Base-by-base conservation (phyloP, 805 yeast species). In the Geotrichum ghanense region DNA sequence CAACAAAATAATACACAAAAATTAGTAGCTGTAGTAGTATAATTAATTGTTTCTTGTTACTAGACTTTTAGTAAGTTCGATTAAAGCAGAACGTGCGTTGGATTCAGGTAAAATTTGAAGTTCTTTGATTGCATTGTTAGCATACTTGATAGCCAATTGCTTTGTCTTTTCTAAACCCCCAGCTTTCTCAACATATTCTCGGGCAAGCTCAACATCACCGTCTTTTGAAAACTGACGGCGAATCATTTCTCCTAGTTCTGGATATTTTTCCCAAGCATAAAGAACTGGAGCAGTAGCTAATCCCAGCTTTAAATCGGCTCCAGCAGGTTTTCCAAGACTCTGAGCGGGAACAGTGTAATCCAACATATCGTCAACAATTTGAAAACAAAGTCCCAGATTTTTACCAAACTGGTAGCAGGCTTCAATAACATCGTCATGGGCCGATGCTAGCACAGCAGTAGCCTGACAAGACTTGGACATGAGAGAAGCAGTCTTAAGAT, bases 221-320 rank as follows among this genome's bases (percentile, higher is more conserved):
- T 79, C 77, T 48, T 76, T 67, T 42, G 74, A 71, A 64, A 92
- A 92, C 63, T 90, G 87, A 50, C 97, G 76, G 21, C 78, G 78
- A 55, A 92, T 88, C 57, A 90, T 65, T 31, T 77, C 79, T 2
- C 97, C 97, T 43, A 92, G 71, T 48, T 81, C 83, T 0, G 95
- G 95, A 56, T 77, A 79, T 57, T 82, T 77, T 57, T 76, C 79
- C 98, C 98, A 92, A 1, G 98, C 97, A 65, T 74, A 92, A 46
- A 92, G 68, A 2, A 90, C 88, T 1, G 98, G 98, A 0, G 97
- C 97, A 0, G 98, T 92, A 1, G 97, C 97, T 55, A 92, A 73
- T 0, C 98, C 98, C 41, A 92, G 71, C 62, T 89, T 79, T 55
- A 92, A 72, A 66, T 92, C 98, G 3, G 96, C 97, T 56, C 92